Evolutionary conservation across 1,284 basidiomycete genomes (phyloP).

Genomic region (Irpex sp.): DNA sequence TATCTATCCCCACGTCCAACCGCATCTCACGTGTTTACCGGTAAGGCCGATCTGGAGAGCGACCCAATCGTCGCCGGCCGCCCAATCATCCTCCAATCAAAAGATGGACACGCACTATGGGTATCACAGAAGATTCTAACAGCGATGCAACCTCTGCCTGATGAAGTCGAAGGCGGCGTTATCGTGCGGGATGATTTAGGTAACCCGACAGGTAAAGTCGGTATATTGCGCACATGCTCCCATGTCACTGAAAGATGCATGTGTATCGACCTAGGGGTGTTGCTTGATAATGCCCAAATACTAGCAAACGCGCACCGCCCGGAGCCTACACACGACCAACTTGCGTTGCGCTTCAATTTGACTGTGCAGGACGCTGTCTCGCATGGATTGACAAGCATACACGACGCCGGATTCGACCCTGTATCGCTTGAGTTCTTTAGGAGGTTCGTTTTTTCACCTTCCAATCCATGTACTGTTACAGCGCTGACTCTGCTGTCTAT

Average conservation of each 20-base stretch:
- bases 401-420: slow-evolving; percentile 77
- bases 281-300: slow-evolving; percentile 72
- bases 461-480: neutral
- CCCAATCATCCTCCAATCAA: slow-evolving; percentile 73
- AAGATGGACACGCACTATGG: slow-evolving; percentile 91
- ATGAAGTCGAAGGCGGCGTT: slow-evolving; percentile 73
- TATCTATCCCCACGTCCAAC: too few species aligned
- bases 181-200: slow-evolving; percentile 70
- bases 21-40: slow-evolving; percentile 35
- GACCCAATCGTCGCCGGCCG: slow-evolving; percentile 67
- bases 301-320: slow-evolving; percentile 52
- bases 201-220: slow-evolving; percentile 65
- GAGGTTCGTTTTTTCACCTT: slow-evolving; percentile 37
- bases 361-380: slow-evolving; percentile 67
- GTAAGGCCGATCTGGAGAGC: slow-evolving; percentile 76
- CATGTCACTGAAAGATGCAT: neutral
- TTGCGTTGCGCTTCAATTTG: slow-evolving; percentile 59
- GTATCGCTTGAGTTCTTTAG: slow-evolving; percentile 72
- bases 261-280: slow-evolving; percentile 42
- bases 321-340: slow-evolving; percentile 58
- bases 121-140: slow-evolving; percentile 64
- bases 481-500: neutral
- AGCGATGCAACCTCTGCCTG: slow-evolving; percentile 57
- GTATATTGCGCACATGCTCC: slow-evolving; percentile 7
- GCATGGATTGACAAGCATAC: slow-evolving; percentile 75